These are phyloP conservation scores for Drechslera avenae DNA, from an alignment of 2,329 filamentous ascomycete genomes.

Conservation along the genomic window DNA sequence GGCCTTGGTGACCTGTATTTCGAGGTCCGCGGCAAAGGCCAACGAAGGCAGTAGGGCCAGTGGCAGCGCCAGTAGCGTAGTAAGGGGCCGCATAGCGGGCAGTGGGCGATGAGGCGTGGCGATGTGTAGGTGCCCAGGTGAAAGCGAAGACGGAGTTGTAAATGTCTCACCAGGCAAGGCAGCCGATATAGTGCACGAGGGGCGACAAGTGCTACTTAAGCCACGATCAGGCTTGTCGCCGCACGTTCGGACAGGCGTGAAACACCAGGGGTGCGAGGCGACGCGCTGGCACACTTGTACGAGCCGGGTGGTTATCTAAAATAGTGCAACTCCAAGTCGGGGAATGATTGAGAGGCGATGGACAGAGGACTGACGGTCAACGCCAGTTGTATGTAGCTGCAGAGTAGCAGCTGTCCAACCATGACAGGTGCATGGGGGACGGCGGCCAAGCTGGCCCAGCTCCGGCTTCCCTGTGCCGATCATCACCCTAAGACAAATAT, in stretches of 20 bases:
- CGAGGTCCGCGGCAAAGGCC: conserved; percentile 36
- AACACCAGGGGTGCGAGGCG: conserved; percentile 14
- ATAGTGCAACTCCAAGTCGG: neutral
- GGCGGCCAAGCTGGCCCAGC: too few relatives aligned
- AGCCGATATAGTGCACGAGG: conserved; percentile 3
- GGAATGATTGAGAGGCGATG: neutral
- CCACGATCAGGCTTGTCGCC: conserved; percentile 13
- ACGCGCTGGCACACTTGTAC: conserved; percentile 11
- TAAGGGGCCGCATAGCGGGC: conserved; percentile 39
- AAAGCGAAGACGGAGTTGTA: neutral
- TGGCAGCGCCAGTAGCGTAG: conserved; percentile 28
- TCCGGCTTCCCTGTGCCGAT: too few relatives aligned
- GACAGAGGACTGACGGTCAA: conserved; percentile 7
- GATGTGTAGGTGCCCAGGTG: neutral
- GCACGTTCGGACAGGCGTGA: conserved; percentile 17
- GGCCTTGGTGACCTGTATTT: conserved; percentile 51
- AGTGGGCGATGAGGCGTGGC: conserved; percentile 1
- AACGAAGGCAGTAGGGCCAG: conserved; percentile 29
- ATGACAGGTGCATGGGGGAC: neutral
- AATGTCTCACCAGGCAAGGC: conserved; percentile 9
- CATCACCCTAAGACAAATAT: too few relatives aligned
- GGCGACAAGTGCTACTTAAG: conserved; percentile 3
- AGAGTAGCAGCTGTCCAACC: neutral
- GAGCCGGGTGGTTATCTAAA: conserved; percentile 4
- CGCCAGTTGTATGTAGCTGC: conserved; percentile 7